These are phyloP conservation scores for Bipolaris bicolor DNA, from an alignment of 2,329 filamentous ascomycete species.

Conservation along the genomic window DNA sequence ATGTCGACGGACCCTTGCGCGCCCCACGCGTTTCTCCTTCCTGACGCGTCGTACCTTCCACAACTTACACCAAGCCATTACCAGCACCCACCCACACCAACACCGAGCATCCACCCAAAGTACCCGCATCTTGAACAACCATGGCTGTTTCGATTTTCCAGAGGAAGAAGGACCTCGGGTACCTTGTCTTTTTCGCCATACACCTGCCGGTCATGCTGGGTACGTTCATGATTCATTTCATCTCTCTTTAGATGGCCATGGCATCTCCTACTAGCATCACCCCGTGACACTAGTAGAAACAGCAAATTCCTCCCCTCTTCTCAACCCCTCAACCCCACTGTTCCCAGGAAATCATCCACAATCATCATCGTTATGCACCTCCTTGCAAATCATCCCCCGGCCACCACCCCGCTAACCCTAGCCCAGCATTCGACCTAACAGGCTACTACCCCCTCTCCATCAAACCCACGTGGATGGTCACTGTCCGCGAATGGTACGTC, in stretches of 20 bases:
- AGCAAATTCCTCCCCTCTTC: not conserved
- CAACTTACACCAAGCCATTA: not conserved
- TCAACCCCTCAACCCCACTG: too few species aligned
- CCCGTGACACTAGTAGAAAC: not conserved
- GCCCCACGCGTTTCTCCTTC: not conserved
- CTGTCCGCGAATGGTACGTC: slow-evolving; percentile 64
- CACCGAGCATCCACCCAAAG: not conserved
- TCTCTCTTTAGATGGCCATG: not conserved
- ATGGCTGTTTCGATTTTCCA: slow-evolving; percentile 41
- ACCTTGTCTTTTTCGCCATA: slow-evolving; percentile 66
- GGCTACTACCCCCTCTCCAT: slow-evolving; percentile 62
- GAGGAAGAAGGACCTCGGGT: slow-evolving; percentile 55
- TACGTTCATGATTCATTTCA: slow-evolving; percentile 34
- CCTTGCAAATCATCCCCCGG: not conserved
- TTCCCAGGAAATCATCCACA: not conserved
- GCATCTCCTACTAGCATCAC: not conserved
- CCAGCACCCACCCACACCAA: slow-evolving; percentile 9
- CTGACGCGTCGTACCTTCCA: not conserved
- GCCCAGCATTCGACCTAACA: slow-evolving; percentile 65
- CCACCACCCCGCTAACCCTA: not conserved
- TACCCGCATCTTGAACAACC: not conserved
- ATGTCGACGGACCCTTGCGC: not conserved
- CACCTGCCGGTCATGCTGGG: slow-evolving; percentile 68
- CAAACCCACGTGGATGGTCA: slow-evolving; percentile 56
- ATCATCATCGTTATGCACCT: not conserved